Base-by-base conservation (phyloP, 352 stramenopile species). In the Phytopythium delawarense region DNA sequence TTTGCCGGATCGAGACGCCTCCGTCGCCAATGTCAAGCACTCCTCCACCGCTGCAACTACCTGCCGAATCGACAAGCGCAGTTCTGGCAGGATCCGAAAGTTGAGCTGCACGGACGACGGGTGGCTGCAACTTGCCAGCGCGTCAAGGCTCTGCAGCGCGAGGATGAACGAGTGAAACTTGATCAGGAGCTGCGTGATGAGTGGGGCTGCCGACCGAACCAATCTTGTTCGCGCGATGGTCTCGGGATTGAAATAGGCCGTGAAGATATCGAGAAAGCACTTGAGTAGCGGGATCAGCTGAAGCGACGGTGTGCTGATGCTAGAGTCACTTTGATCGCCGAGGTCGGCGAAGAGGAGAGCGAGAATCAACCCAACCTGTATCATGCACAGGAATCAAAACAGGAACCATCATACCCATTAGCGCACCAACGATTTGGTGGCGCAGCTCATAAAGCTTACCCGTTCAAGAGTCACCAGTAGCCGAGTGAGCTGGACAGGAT, bases 121-220 rank as follows among this genome's bases (percentile, higher is more conserved):
- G 51, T 93, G 84, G 40, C 56, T 67, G 44, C 81, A 77, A 8
- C 45, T 57, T 20, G 52, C 23, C 3, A 94, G 40, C 20, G 65
- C 64, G 9, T 67, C 20, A 11, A 59, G 64, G 5, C 76, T 81
- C 79, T 94, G 82, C 5, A 87, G 64, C n/a, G 90, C 50, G 20
- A 94, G 40, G 52, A 92, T 86, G n/a, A 92, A 67, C 13, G 72
- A 69, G 48, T 92, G 70, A 28, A 92, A 71, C 16, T 66, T 73
- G 42, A 71, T 70, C 46, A 92, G 54, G 23, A 78, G 64, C 35
- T 70, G 65, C 16, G 83, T 35, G 34, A 77, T 62, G 11, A 57
- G 72, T 7, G 74, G 67, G 7, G 76, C 69, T 50, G 79, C 74
- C 5, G 60, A 70, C 25, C 70, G 62, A n/a, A 62, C 72, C 23